phyloP scores from a whole-genome alignment of 805 yeast species.

The Kazachstania bromeliacearum region DNA sequence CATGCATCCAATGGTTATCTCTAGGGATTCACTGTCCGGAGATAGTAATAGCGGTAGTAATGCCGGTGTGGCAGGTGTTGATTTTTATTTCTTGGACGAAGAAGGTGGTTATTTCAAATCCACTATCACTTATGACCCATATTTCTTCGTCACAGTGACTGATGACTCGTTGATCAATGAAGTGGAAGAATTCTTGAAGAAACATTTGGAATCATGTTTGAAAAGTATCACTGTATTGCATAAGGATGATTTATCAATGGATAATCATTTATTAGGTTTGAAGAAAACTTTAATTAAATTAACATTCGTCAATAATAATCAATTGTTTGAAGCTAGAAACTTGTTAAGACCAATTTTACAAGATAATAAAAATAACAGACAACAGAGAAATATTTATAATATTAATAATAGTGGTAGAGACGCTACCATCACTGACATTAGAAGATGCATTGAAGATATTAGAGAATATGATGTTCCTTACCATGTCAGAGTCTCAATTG shows the following conservation, averaged over 20 bases:
- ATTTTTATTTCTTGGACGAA: slow-evolving; percentile 87
- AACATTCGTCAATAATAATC: slow-evolving; percentile 63
- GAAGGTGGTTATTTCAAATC: slow-evolving; percentile 95
- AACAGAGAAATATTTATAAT: slow-evolving; percentile 54
- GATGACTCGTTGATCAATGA: slow-evolving; percentile 40
- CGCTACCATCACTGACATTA: too few species aligned
- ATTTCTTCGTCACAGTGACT: slow-evolving; percentile 61
- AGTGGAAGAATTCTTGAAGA: slow-evolving; percentile 75
- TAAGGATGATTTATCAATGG: slow-evolving; percentile 73
- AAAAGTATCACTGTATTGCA: slow-evolving; percentile 45
- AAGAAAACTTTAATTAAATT: slow-evolving; percentile 55
- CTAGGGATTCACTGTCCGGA: slow-evolving; percentile 32
- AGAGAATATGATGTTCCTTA: slow-evolving; percentile 95
- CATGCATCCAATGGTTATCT: slow-evolving; percentile 79
- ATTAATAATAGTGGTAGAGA: slow-evolving; percentile 37
- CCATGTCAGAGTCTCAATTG: slow-evolving; percentile 93
- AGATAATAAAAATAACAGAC: slow-evolving; percentile 52
- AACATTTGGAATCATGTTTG: slow-evolving; percentile 52
- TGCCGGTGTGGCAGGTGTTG: slow-evolving; percentile 75
- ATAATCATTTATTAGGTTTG: slow-evolving; percentile 81
- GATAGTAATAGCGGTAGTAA: slow-evolving; percentile 8
- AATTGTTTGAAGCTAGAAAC: slow-evolving; percentile 67
- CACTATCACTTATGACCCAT: slow-evolving; percentile 76
- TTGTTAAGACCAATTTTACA: slow-evolving; percentile 57
- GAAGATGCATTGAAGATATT: slow-evolving; percentile 59